Evolutionary conservation across 768 basidiomycete species (phyloP), one percentile per base, ranked within the genome.

Genomic region (Pleurotus ostreatus): DNA sequence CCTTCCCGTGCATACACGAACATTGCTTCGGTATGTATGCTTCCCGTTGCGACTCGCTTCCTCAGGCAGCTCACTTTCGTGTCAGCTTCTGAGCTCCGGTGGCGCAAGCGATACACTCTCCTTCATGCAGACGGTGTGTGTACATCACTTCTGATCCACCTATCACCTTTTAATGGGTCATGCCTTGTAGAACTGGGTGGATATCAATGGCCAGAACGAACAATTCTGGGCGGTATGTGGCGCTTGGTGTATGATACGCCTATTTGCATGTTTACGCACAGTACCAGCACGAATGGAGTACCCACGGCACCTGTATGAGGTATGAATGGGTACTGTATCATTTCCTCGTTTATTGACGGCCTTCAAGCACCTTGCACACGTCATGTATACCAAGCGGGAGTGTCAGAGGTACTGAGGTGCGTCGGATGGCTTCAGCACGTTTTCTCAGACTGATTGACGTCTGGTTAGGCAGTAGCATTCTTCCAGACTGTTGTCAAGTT

Each of bases 261-360:
- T 9, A 8, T 23, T 53, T 56, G 5, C 9, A 48, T 65, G 12
- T 60, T 59, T n/a, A 41, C 23, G 7, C 51, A 3, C 22, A 11
- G 1, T 52, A 20, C 22, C 39, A 84, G 81, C 86, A 90, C 56
- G 88, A 90, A 67, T 90, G 88, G 88, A 59, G 69, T 9, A 80
- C 75, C 5, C 88, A 89, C 61, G 88, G 88, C 25, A 89, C 79
- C 4, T 81, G 79, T 61, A 73, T 74, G 72, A 79, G 77, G 77
- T 75, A 40, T 5, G 64, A 57, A 7, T 7, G 12, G 43, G 47
- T 13, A 12, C 3, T n/a, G 16, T 1, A 6, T 39, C 16, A 3
- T 11, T 39, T 34, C 16, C 11, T 16, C 11, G 22, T 49, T 20
- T 52, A 55, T 38, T 43, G 11, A 15, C 46, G 37, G 6, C 34